A percentile compares a stretch with the other conserved stretches of the same genome.
These are phyloP conservation scores for Phyllosticta paracitricarpa DNA, from an alignment of 2,329 filamentous ascomycete genomes.

Conservation along the genomic window DNA sequence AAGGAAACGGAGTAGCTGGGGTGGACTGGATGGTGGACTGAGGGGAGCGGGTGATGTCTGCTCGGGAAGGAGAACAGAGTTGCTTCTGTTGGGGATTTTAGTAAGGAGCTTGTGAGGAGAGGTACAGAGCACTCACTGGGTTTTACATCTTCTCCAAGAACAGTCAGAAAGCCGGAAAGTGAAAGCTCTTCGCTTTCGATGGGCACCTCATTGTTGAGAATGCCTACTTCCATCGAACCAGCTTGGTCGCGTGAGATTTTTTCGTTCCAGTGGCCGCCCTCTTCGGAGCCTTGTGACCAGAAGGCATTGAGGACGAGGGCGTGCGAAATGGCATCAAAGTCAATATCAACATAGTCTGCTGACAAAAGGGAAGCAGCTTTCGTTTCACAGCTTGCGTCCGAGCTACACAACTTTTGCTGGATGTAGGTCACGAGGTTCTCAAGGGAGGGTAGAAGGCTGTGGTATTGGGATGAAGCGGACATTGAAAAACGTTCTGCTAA, in stretches of 20 bases:
- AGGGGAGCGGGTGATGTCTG: slow-evolving; percentile 55
- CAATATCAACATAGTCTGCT: slow-evolving; percentile 63
- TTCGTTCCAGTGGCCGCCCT: slow-evolving; percentile 21
- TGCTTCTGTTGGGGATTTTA: slow-evolving; percentile 39
- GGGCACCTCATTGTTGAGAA: slow-evolving; percentile 57
- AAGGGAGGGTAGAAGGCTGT: slow-evolving; percentile 52
- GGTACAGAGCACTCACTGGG: slow-evolving; percentile 41
- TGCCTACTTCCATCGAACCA: slow-evolving; percentile 67
- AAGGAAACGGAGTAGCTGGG: slow-evolving; percentile 54
- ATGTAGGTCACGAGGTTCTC: slow-evolving; percentile 45
- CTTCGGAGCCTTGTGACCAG: slow-evolving; percentile 38
- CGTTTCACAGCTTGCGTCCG: slow-evolving; percentile 41
- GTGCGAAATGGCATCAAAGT: slow-evolving; percentile 61
- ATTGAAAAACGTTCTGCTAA: slow-evolving; percentile 51
- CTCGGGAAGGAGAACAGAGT: slow-evolving; percentile 78
- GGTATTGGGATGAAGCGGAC: slow-evolving; percentile 56
- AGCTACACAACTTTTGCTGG: slow-evolving; percentile 42
- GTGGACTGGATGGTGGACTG: slow-evolving; percentile 39
- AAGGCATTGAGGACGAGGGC: slow-evolving; percentile 54
- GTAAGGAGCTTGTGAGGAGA: not conserved
- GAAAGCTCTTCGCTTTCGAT: slow-evolving; percentile 64
- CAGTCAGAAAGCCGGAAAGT: slow-evolving; percentile 66
- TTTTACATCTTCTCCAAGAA: slow-evolving; percentile 63
- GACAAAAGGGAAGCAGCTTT: slow-evolving; percentile 37
- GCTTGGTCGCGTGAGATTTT: slow-evolving; percentile 24